These are phyloP conservation scores for Globisporangium abappressorium DNA, from an alignment of 352 stramenopile genomes.

Conservation along the genomic window DNA sequence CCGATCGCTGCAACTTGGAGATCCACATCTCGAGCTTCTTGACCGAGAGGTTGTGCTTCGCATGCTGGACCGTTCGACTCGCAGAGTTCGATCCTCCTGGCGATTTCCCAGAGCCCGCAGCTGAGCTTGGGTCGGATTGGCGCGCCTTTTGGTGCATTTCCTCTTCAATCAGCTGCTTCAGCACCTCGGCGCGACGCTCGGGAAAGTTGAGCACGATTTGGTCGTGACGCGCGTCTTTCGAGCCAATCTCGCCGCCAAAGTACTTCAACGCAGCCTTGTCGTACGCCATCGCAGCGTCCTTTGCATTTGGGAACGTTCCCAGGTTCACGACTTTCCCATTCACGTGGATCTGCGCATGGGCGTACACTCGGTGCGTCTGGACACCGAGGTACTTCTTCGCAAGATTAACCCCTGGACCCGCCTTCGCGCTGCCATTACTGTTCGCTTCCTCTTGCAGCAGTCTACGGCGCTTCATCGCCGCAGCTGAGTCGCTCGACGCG, in stretches of 20 bases:
- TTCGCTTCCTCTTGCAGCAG: constrained; percentile 13
- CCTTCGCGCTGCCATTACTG: neutral
- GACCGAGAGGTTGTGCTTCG: constrained; percentile 73
- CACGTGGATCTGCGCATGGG: constrained; percentile 76
- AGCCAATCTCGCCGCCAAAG: constrained; percentile 51
- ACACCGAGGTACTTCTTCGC: constrained; percentile 75
- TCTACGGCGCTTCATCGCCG: constrained; percentile 34
- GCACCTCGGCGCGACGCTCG: constrained; percentile 48
- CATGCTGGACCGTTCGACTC: constrained; percentile 56
- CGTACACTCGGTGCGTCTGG: constrained; percentile 65
- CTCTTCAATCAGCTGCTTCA: constrained; percentile 64
- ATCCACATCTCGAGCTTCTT: constrained; percentile 80
- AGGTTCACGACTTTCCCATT: constrained; percentile 77
- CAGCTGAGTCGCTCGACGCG: neutral
- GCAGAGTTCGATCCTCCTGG: constrained; percentile 2
- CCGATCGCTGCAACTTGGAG: constrained; percentile 60
- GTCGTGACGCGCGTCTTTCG: constrained; percentile 37
- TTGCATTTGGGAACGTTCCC: constrained; percentile 61
- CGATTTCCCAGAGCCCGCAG: neutral
- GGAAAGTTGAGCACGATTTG: constrained; percentile 77
- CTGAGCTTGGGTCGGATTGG: constrained; percentile 9
- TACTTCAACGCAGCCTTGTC: constrained; percentile 77
- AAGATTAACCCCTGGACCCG: neutral
- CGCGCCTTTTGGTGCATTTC: constrained; percentile 50
- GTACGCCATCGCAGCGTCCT: constrained; percentile 77